A percentile compares a stretch with the other conserved stretches of the same genome.
These are phyloP conservation scores for Suillus brevipes DNA, from an alignment of 768 basidiomycete genomes.

Conservation along the genomic window DNA sequence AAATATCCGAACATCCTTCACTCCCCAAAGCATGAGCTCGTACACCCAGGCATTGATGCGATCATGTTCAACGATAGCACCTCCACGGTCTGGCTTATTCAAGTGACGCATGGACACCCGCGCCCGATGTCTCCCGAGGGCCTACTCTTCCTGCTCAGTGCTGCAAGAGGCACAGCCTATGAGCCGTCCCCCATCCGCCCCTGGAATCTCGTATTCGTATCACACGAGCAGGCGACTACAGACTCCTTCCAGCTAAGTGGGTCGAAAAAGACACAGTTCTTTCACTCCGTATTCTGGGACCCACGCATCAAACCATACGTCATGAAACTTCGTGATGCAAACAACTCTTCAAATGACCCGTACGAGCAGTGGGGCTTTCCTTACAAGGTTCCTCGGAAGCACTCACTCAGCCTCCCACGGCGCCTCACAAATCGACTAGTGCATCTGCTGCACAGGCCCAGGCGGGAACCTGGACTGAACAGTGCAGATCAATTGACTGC, in stretches of 20 bases:
- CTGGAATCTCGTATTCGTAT: background rate
- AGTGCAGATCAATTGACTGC: background rate
- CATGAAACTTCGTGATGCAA: background rate
- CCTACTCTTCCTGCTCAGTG: background rate
- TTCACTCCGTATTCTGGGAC: background rate
- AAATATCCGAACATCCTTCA: background rate
- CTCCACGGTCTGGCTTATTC: conserved; percentile 3
- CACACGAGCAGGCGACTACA: background rate
- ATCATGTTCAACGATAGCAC: background rate
- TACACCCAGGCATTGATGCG: background rate
- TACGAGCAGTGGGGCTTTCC: conserved; percentile 3
- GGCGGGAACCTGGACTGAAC: background rate
- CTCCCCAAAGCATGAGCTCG: background rate
- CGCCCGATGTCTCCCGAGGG: conserved; percentile 1
- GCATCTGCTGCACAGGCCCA: background rate
- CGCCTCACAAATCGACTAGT: background rate
- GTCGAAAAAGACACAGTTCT: background rate
- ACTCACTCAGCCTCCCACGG: background rate
- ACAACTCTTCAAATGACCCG: background rate
- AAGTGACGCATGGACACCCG: background rate
- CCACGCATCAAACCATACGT: background rate
- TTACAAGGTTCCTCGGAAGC: background rate
- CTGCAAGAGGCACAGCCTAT: background rate
- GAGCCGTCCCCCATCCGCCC: background rate
- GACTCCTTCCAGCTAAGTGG: background rate